These are phyloP conservation scores for Begonia fuchsioides DNA, from an alignment of 306 rosid genomes.

Conservation along the genomic window DNA sequence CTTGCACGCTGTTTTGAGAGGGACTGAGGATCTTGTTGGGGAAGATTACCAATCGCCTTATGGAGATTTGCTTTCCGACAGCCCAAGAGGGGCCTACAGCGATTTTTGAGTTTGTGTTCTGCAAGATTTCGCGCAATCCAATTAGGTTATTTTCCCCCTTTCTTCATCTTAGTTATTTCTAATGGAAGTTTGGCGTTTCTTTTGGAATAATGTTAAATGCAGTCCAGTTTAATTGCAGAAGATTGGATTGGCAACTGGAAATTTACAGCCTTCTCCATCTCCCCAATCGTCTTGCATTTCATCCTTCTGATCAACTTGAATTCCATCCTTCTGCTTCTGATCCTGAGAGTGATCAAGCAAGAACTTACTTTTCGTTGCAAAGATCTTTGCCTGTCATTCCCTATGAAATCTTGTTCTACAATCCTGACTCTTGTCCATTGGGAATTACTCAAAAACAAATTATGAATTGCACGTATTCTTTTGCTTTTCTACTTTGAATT, in stretches of 20 bases:
- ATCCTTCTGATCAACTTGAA: too few species aligned
- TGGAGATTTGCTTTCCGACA: constrained; percentile 33
- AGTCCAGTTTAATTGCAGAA: not conserved
- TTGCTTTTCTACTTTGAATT: too few species aligned
- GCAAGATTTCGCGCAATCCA: not conserved
- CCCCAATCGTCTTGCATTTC: not conserved
- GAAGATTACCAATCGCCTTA: constrained; percentile 41
- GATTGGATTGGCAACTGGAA: not conserved
- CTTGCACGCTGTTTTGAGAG: constrained; percentile 28
- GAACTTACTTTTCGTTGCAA: too few species aligned
- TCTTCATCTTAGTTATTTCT: not conserved
- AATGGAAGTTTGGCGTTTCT: not conserved
- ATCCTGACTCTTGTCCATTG: too few species aligned
- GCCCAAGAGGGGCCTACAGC: constrained; percentile 21
- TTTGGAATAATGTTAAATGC: too few species aligned
- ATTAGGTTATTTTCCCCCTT: not conserved
- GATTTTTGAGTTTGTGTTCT: constrained; percentile 14
- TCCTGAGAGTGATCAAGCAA: too few species aligned
- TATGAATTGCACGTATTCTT: too few species aligned
- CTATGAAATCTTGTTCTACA: too few species aligned
- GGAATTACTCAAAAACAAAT: too few species aligned
- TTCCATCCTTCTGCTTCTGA: too few species aligned
- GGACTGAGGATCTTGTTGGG: constrained; percentile 27
- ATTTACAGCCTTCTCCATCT: not conserved
- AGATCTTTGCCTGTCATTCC: too few species aligned